Percentiles rank a stretch among this genome's conserved stretches.
These are phyloP conservation scores for Suhomyces tanzawaensis DNA, from an alignment of 805 yeast species.

Conservation along the genomic window DNA sequence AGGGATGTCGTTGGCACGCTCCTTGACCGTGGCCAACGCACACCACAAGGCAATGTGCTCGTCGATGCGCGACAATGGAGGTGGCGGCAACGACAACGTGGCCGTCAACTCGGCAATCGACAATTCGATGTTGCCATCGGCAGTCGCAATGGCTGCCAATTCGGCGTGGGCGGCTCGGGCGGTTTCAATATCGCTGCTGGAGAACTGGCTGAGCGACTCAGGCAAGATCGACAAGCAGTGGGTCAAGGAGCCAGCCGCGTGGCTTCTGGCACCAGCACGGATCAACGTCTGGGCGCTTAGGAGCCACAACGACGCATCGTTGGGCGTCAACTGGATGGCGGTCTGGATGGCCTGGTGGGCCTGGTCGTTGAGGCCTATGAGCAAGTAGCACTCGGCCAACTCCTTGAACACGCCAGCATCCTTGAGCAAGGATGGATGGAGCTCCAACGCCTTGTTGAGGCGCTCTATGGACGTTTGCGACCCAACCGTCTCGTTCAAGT, in stretches of 20 bases:
- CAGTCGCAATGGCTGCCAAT: conserved; percentile 53
- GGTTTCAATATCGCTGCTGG: conserved; percentile 40
- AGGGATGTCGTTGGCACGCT: conserved; percentile 46
- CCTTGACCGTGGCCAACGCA: conserved; percentile 50
- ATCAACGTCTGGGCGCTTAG: conserved; percentile 49
- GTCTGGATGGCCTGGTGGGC: conserved; percentile 50
- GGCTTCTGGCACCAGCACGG: conserved; percentile 40
- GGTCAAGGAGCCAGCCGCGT: conserved; percentile 48
- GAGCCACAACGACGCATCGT: conserved; percentile 48
- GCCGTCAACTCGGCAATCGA: conserved; percentile 51
- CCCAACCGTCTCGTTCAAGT: conserved; percentile 37
- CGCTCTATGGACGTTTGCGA: conserved; percentile 40
- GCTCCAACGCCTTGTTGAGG: conserved; percentile 37
- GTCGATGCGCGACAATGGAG: conserved; percentile 42
- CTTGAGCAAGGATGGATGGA: conserved; percentile 36
- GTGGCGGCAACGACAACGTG: conserved; percentile 50
- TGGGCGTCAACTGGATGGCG: conserved; percentile 36
- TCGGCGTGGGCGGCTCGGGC: conserved; percentile 55
- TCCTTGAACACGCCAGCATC: conserved; percentile 46
- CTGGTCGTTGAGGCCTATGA: conserved; percentile 47
- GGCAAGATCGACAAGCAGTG: conserved; percentile 45
- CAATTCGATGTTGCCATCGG: conserved; percentile 48
- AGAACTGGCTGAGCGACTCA: conserved; percentile 24
- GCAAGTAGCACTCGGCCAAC: conserved; percentile 50
- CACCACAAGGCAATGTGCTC: conserved; percentile 54